phyloP scores from a whole-genome alignment of 306 rosid genomes.

The Prunus mume region DNA sequence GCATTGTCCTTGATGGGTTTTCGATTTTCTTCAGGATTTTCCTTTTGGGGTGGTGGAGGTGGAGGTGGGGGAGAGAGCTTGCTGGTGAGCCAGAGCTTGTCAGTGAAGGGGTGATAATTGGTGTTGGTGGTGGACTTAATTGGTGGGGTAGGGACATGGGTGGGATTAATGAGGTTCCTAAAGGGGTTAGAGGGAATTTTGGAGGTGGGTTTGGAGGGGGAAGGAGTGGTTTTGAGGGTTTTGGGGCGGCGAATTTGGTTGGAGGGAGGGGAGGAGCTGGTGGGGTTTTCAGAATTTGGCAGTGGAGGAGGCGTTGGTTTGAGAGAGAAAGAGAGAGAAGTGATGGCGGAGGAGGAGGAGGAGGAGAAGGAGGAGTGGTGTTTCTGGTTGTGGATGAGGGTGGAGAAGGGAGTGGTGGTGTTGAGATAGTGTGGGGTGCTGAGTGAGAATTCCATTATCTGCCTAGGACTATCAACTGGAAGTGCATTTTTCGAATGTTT shows the following conservation, averaged over 20 bases:
- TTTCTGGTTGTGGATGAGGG: slow-evolving; percentile 26
- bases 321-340: slow-evolving; percentile 40
- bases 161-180: slow-evolving; percentile 31
- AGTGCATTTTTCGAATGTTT: too few species aligned
- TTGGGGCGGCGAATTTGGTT: slow-evolving; percentile 65
- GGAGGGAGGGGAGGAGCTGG: slow-evolving; percentile 25
- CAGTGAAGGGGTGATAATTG: slow-evolving; percentile 41
- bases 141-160: slow-evolving; percentile 23
- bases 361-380: slow-evolving; percentile 19
- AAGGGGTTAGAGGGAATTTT: slow-evolving; percentile 55
- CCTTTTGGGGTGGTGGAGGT: slow-evolving; percentile 11
- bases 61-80: slow-evolving; percentile 72
- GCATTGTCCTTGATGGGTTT: slow-evolving; percentile 7
- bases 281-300: slow-evolving; percentile 31
- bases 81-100: slow-evolving; percentile 85
- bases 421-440: slow-evolving; percentile 39
- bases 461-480: background rate
- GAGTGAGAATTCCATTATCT: slow-evolving; percentile 63
- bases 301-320: slow-evolving; percentile 38
- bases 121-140: background rate
- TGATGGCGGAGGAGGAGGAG: slow-evolving; percentile 2
- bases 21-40: background rate
- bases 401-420: slow-evolving; percentile 22
- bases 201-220: slow-evolving; percentile 26
- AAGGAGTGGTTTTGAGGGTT: slow-evolving; percentile 41